Evolutionary conservation across 257 asterid species (phyloP).

Genomic region (Solanum corneliomulleri): DNA sequence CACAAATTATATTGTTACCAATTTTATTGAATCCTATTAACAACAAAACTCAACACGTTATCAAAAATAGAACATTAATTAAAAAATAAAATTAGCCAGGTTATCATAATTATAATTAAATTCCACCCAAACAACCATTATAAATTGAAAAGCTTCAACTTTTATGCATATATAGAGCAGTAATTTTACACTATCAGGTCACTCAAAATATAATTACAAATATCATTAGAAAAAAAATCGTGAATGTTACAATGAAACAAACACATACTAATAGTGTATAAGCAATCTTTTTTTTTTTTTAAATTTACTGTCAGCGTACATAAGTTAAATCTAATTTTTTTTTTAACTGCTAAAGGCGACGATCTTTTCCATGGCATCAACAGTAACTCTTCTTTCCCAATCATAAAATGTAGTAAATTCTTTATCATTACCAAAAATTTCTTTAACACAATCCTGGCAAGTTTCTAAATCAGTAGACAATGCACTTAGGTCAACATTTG

Average conservation of each 20-base stretch:
- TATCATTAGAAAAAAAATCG: background rate
- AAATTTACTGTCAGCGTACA: background rate
- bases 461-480: background rate
- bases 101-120: background rate
- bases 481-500: background rate
- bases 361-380: background rate
- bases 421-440: background rate
- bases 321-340: background rate
- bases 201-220: background rate
- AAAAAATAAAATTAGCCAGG: background rate
- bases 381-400: background rate
- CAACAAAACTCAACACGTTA: background rate
- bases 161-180: background rate
- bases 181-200: background rate
- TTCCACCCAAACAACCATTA: background rate
- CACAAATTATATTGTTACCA: background rate
- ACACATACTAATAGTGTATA: background rate
- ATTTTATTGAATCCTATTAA: background rate
- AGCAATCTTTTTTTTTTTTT: background rate
- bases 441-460: background rate
- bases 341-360: background rate
- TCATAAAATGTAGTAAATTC: background rate
- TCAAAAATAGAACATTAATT: background rate
- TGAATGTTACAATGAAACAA: background rate
- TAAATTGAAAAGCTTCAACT: background rate